Evolutionary conservation across 495 filamentous ascomycete species (phyloP).

Genomic region (Barbatosphaeria neglecta): DNA sequence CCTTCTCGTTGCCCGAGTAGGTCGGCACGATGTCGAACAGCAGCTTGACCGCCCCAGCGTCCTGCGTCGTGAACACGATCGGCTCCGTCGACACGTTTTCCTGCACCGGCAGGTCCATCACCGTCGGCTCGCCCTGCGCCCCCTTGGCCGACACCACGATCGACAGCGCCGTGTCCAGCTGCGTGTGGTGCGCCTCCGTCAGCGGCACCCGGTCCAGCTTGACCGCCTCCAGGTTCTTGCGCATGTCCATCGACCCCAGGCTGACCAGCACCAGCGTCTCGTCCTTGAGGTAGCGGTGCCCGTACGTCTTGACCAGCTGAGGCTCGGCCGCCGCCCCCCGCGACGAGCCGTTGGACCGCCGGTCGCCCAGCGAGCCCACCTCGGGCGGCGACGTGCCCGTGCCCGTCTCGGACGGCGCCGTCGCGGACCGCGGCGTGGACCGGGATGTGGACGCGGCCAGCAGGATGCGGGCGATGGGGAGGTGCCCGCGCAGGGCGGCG

Average conservation of each 20-base stretch:
- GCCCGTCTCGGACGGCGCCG: slow-evolving; percentile 3
- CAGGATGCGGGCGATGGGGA: slow-evolving; percentile 61
- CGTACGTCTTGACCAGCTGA: slow-evolving; percentile 82
- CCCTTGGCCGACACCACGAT: slow-evolving; percentile 84
- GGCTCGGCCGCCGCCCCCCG: slow-evolving; percentile 32
- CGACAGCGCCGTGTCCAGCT: slow-evolving; percentile 88
- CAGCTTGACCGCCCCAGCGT: slow-evolving; percentile 72
- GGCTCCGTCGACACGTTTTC: slow-evolving; percentile 90
- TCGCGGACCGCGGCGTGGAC: not conserved
- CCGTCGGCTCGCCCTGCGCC: slow-evolving; percentile 72
- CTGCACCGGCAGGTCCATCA: slow-evolving; percentile 85
- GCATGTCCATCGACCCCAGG: slow-evolving; percentile 84
- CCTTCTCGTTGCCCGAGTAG: slow-evolving; percentile 79
- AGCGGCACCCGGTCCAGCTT: slow-evolving; percentile 83
- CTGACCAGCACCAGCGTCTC: slow-evolving; percentile 85
- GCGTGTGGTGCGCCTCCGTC: slow-evolving; percentile 75
- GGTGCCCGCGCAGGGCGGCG: slow-evolving; percentile 76
- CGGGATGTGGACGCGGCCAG: slow-evolving; percentile 13
- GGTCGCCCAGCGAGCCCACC: slow-evolving; percentile 38
- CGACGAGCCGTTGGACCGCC: slow-evolving; percentile 26
- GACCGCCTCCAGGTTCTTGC: slow-evolving; percentile 69
- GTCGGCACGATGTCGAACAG: slow-evolving; percentile 96
- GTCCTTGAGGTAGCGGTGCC: slow-evolving; percentile 85
- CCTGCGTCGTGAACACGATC: slow-evolving; percentile 70
- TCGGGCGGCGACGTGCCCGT: slow-evolving; percentile 34